These are phyloP conservation scores for Aspergillus conjunctus DNA, from an alignment of 495 filamentous ascomycete genomes.

Conservation along the genomic window DNA sequence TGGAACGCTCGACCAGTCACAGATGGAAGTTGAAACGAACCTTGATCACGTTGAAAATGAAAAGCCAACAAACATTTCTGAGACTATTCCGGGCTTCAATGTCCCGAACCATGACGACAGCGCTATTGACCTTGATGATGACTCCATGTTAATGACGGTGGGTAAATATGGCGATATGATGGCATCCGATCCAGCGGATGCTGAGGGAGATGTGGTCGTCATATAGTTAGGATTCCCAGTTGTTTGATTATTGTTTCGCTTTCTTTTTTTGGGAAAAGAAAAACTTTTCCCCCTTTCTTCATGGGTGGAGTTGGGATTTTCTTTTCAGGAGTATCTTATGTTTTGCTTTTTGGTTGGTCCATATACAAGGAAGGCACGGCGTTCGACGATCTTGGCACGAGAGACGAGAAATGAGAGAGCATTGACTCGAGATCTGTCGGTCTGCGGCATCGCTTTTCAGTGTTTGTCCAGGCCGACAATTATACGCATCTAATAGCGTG, in stretches of 20 bases:
- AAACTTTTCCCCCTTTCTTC: constrained; percentile 23
- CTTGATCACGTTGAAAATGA: constrained; percentile 21
- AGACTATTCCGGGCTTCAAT: constrained; percentile 37
- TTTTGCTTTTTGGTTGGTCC: constrained; percentile 28
- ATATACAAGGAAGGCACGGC: constrained; percentile 34
- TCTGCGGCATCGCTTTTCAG: constrained; percentile 9
- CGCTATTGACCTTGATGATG: constrained; percentile 51
- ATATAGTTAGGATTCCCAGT: constrained; percentile 31
- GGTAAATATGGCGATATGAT: constrained; percentile 55
- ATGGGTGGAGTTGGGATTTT: constrained; percentile 31
- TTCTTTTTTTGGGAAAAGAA: constrained; percentile 25
- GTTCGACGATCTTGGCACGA: constrained; percentile 44
- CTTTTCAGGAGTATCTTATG: constrained; percentile 9
- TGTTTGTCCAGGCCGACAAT: constrained; percentile 20
- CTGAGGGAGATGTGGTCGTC: constrained; percentile 53
- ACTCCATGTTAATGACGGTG: constrained; percentile 49
- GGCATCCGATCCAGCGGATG: constrained; percentile 51
- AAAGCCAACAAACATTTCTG: constrained; percentile 32
- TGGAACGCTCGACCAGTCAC: constrained; percentile 16
- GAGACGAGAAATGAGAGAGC: constrained; percentile 42
- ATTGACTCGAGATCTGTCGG: constrained; percentile 27
- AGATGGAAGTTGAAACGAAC: constrained; percentile 22
- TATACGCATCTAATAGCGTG: constrained; percentile 29
- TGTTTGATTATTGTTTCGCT: constrained; percentile 26
- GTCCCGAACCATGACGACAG: constrained; percentile 50